Conservation (phyloP, 768 basidiomycete genomes). For the Lenzites betulinus region DNA sequence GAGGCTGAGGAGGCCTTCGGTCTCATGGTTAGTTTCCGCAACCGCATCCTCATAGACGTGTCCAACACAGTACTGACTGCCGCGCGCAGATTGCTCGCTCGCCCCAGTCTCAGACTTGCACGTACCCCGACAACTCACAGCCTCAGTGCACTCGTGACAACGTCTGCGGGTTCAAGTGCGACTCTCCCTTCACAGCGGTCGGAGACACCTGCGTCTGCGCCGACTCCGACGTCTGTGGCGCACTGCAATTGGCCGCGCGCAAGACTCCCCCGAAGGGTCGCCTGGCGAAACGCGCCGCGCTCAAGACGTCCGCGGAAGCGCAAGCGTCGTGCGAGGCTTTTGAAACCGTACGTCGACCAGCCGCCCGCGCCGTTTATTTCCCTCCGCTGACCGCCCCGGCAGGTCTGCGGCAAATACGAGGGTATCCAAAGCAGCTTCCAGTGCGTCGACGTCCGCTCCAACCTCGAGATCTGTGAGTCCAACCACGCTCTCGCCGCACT, state of each 20-base stretch:
- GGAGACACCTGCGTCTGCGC: constrained; percentile 32
- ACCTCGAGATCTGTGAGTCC: constrained; percentile 36
- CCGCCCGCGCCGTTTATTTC: neutral
- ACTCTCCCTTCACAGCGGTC: constrained; percentile 23
- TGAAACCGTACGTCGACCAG: constrained; percentile 32
- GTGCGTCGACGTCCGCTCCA: constrained; percentile 33
- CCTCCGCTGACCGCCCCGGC: neutral
- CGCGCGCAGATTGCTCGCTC: neutral
- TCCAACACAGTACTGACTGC: neutral
- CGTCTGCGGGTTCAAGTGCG: constrained; percentile 35
- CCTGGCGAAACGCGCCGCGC: constrained; percentile 1
- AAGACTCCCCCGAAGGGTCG: constrained; percentile 19
- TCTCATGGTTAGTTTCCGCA: neutral
- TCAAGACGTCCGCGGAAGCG: neutral
- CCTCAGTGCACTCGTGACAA: constrained; percentile 22
- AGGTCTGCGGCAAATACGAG: constrained; percentile 7
- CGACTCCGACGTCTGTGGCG: constrained; percentile 23
- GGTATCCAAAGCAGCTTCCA: constrained; percentile 29
- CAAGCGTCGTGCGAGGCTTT: constrained; percentile 26
- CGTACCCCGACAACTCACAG: constrained; percentile 35
- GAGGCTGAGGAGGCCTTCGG: neutral
- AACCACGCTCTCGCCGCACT: neutral
- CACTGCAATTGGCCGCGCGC: neutral
- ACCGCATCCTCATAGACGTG: neutral
- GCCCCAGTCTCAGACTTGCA: constrained; percentile 22